These are phyloP conservation scores for Debaryomyces fabryi DNA, from an alignment of 1,139 yeast genomes.

Conservation along the genomic window DNA sequence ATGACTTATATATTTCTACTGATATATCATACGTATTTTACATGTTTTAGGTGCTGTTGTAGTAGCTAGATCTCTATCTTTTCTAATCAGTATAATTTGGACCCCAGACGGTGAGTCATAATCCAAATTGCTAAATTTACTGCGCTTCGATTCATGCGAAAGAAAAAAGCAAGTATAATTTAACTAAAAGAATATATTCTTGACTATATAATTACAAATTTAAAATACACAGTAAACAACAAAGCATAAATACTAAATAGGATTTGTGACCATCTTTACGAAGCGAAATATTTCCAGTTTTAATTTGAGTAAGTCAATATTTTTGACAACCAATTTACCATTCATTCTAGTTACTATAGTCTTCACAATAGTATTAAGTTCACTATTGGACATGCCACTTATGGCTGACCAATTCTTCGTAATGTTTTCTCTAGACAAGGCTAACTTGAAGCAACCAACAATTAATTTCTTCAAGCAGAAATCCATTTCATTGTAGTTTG, in stretches of 20 bases:
- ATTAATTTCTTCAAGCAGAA: conserved; percentile 47
- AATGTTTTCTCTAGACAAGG: conserved; percentile 35
- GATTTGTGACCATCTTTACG: conserved; percentile 46
- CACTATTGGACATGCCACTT: conserved; percentile 43
- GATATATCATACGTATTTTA: neutral
- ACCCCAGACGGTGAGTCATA: conserved; percentile 8
- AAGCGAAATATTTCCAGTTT: conserved; percentile 46
- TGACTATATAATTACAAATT: conserved; percentile 3
- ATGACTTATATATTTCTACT: neutral
- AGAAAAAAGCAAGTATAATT: neutral
- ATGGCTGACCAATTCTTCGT: conserved; percentile 37
- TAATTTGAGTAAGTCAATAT: conserved; percentile 41
- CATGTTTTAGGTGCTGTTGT: neutral
- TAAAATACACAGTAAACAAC: conserved; percentile 5
- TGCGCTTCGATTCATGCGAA: neutral
- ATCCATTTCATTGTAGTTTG: conserved; percentile 49
- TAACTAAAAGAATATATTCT: neutral
- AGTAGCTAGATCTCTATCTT: neutral
- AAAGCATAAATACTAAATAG: conserved; percentile 19
- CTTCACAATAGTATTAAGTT: conserved; percentile 40
- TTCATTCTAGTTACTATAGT: conserved; percentile 45
- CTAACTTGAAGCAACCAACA: conserved; percentile 48
- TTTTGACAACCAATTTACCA: conserved; percentile 45
- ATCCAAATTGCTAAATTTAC: neutral
- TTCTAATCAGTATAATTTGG: neutral